phyloP scores from a whole-genome alignment of 1,139 yeast genomes.

The Taphrina deformans region DNA sequence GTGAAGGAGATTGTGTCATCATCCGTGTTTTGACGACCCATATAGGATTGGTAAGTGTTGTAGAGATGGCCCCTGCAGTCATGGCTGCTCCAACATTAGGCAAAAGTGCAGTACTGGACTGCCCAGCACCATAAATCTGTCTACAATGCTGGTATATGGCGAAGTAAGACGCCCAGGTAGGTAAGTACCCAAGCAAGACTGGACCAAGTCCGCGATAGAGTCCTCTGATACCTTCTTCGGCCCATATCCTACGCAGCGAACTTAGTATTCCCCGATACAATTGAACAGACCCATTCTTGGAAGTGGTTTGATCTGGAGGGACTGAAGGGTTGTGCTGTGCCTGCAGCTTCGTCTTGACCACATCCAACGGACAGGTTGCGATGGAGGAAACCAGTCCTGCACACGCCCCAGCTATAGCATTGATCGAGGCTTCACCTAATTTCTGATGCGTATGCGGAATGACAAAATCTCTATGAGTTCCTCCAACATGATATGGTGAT shows the following conservation, averaged over 20 bases:
- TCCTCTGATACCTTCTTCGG: slow-evolving; percentile 71
- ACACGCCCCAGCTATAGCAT: slow-evolving; percentile 78
- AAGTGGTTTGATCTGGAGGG: not conserved
- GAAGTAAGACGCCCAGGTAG: slow-evolving; percentile 97
- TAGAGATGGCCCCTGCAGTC: slow-evolving; percentile 84
- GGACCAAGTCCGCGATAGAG: slow-evolving; percentile 90
- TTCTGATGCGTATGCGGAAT: slow-evolving; percentile 26
- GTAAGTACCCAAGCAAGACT: slow-evolving; percentile 86
- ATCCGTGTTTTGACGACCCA: slow-evolving; percentile 96
- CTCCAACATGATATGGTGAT: slow-evolving; percentile 27
- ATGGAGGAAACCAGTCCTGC: slow-evolving; percentile 92
- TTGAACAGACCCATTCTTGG: slow-evolving; percentile 40
- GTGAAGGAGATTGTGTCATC: slow-evolving; percentile 59
- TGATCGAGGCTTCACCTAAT: slow-evolving; percentile 38
- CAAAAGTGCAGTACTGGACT: slow-evolving; percentile 15
- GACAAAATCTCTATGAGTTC: slow-evolving; percentile 31
- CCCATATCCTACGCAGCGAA: slow-evolving; percentile 51
- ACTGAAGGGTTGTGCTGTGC: slow-evolving; percentile 57
- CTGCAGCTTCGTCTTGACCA: slow-evolving; percentile 89
- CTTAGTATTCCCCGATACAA: slow-evolving; percentile 58
- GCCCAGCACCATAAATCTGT: slow-evolving; percentile 39
- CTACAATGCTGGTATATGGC: slow-evolving; percentile 83
- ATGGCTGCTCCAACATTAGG: slow-evolving; percentile 77
- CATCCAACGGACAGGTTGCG: slow-evolving; percentile 89
- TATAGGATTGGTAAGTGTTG: slow-evolving; percentile 88